Base-by-base conservation (phyloP, 495 filamentous ascomycete genomes). In the Hypoxylon rickii region DNA sequence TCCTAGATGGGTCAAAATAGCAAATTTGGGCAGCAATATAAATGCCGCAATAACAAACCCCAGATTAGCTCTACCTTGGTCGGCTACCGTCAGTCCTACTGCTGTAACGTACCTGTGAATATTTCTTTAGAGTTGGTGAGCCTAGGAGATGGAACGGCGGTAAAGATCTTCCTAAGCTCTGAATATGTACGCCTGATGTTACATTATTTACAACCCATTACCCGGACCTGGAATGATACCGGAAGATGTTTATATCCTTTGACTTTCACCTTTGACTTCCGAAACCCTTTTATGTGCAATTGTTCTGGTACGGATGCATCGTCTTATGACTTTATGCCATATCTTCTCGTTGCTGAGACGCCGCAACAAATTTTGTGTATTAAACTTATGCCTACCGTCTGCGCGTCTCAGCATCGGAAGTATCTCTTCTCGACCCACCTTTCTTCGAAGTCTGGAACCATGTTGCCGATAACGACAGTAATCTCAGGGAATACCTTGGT, bases 361-460 rank as follows among this genome's bases (percentile, higher is more conserved):
- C 18, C 12, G 7, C 47, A 29, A 17, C 17, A 42, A 22, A 47
- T 20, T 22, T 49, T 7, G 16, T 2, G 7, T 40, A 43, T 43
- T 11, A 18, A 22, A 49, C 42, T 43, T 49, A 60, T 40, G 54
- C 46, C 39, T 53, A 57, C 48, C 34, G 45, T 61, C 31, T 62
- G n/a, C n/a, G n/a, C n/a, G 22, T 49, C 39, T 80, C 63, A 94
- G 69, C 89, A 92, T 3, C 89, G 86, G 68, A 92, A 83, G 69
- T 94, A 94, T 62, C 82, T 83, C 58, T 79, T 78, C 73, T 96
- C 91, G 62, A 96, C 83, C 88, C 91, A 96, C 55, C 91, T 79
- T 22, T 83, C 81, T 71, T 92, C 86, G 55, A 82, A 79, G 52
- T 92, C 89, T 21, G 86, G 80, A 39, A 88, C 84, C 61, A 96